Evolutionary conservation across 345 rosid genomes (phyloP).

Genomic region (Pistacia integerrima): DNA sequence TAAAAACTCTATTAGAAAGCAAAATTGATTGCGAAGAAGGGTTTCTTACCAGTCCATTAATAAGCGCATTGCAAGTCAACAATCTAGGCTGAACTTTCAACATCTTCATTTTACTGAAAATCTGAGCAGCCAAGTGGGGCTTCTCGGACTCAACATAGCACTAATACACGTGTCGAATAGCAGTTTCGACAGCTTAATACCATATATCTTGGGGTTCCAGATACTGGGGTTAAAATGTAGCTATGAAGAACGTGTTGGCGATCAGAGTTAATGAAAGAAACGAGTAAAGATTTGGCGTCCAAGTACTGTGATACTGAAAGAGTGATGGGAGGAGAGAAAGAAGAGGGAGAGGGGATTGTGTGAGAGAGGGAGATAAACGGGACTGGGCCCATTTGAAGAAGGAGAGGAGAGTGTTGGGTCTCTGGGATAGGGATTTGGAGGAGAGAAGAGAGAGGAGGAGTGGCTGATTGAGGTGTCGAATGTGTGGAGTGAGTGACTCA

Average conservation of each 20-base stretch:
- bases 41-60: conserved; percentile 63
- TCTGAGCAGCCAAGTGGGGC: conserved; percentile 68
- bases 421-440: conserved; percentile 43
- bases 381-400: conserved; percentile 54
- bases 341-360: conserved; percentile 51
- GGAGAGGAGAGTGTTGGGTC: conserved; percentile 57
- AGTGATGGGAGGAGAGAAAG: conserved; percentile 62
- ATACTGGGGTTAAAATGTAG: conserved; percentile 22
- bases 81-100: conserved; percentile 54
- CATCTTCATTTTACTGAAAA: conserved; percentile 68
- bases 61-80: conserved; percentile 70
- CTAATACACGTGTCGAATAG: conserved; percentile 64
- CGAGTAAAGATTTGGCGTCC: conserved; percentile 66
- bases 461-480: conserved; percentile 50
- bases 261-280: conserved; percentile 60
- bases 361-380: conserved; percentile 42
- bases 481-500: conserved; percentile 52
- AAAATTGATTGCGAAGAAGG: conserved; percentile 57
- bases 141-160: conserved; percentile 53
- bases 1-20: conserved; percentile 53
- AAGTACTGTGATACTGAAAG: conserved; percentile 50
- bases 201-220: not conserved
- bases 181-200: conserved; percentile 38
- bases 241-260: conserved; percentile 46
- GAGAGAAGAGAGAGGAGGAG: conserved; percentile 54